Percentiles rank a stretch among this genome's conserved stretches.
Conservation (phyloP, 2,329 filamentous ascomycete genomes). For the Parastagonospora nodorum region DNA sequence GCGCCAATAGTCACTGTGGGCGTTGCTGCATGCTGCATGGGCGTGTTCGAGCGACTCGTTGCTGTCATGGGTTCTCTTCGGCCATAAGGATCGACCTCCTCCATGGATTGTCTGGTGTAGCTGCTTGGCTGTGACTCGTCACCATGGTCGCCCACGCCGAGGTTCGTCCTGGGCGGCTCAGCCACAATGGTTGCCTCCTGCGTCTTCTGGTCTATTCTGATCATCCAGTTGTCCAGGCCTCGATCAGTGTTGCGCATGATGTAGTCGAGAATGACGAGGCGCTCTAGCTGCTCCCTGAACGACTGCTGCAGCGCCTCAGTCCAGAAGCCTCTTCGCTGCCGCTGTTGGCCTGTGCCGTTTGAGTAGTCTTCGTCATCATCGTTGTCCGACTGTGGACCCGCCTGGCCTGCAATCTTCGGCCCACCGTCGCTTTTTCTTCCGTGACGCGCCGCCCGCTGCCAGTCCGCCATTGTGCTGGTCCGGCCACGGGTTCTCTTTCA, state of each 20-base stretch:
- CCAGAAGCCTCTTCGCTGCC: slow-evolving; percentile 72
- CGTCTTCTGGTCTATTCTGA: slow-evolving; percentile 86
- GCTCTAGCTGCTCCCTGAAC: slow-evolving; percentile 93
- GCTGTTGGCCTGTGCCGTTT: slow-evolving; percentile 35
- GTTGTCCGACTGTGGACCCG: slow-evolving; percentile 61
- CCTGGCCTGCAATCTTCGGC: slow-evolving; percentile 79
- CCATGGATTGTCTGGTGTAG: slow-evolving; percentile 67
- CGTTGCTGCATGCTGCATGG: slow-evolving; percentile 55
- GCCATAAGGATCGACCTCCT: slow-evolving; percentile 66
- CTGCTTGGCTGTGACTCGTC: slow-evolving; percentile 51
- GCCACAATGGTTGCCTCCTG: slow-evolving; percentile 85
- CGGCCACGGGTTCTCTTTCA: slow-evolving; percentile 95
- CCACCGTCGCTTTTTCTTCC: slow-evolving; percentile 70
- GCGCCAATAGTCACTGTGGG: slow-evolving; percentile 80
- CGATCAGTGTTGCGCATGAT: slow-evolving; percentile 99
- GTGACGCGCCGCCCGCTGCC: slow-evolving; percentile 68
- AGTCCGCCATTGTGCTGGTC: slow-evolving; percentile 78
- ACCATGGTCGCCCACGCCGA: slow-evolving; percentile 37
- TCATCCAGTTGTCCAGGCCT: slow-evolving; percentile 99
- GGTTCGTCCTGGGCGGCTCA: slow-evolving; percentile 74
- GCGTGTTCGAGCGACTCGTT: slow-evolving; percentile 62
- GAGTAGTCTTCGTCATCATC: slow-evolving; percentile 61
- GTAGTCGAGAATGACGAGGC: slow-evolving; percentile 95
- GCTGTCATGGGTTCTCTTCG: slow-evolving; percentile 85
- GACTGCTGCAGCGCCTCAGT: slow-evolving; percentile 86